Evolutionary conservation across 371 early-diverging fungal species (phyloP).

Genomic region (Mortierella sp.): DNA sequence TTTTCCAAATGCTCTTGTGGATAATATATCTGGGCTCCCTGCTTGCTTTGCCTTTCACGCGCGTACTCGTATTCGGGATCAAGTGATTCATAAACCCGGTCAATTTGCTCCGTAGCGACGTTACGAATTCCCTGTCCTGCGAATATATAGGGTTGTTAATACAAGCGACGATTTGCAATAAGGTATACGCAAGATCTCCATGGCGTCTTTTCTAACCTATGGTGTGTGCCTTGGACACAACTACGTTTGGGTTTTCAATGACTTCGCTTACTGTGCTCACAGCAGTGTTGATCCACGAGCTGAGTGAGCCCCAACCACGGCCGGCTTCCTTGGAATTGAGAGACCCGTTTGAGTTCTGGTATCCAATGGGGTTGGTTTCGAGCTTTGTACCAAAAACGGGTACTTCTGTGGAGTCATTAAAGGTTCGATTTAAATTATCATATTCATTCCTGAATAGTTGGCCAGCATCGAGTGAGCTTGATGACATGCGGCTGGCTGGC

Average conservation of each 20-base stretch:
- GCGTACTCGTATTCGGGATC: slow-evolving; percentile 53
- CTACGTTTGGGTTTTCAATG: slow-evolving; percentile 53
- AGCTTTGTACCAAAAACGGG: not conserved
- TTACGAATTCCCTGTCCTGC: slow-evolving; percentile 49
- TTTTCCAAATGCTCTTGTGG: not conserved
- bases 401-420: no score
- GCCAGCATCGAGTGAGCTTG: not conserved
- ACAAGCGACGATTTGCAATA: not conserved
- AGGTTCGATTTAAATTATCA: not conserved
- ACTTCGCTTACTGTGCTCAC: slow-evolving; percentile 54
- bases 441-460: not conserved
- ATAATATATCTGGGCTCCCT: not conserved
- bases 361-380: not conserved
- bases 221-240: slow-evolving; percentile 49
- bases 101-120: slow-evolving; percentile 50
- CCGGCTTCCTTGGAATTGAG: slow-evolving; percentile 14
- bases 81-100: slow-evolving; percentile 48
- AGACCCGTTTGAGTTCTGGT: not conserved
- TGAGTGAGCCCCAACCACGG: slow-evolving; percentile 40
- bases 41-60: slow-evolving; percentile 32
- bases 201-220: slow-evolving; percentile 23
- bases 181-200: not conserved
- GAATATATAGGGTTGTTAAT: not conserved
- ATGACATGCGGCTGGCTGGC: not conserved
- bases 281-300: slow-evolving; percentile 54